Evolutionary conservation across 176 grass and related monocot species (phyloP).

Genomic region (Stipa capillata): DNA sequence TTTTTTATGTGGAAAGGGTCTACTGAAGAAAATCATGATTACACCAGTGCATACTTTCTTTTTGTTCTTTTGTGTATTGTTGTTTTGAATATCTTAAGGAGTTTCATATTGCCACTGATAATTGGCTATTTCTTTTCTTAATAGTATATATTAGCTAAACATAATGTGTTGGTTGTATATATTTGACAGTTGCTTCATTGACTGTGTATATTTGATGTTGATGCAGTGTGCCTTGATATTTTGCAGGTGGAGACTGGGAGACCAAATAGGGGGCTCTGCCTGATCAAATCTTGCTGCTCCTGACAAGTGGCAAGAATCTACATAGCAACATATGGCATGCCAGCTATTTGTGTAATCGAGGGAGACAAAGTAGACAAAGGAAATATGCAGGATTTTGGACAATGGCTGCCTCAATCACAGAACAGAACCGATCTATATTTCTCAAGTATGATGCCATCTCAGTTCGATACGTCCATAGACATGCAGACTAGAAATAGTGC

Average conservation of each 20-base stretch:
- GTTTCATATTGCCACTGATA: neutral
- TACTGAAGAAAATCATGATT: neutral
- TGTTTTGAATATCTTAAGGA: neutral
- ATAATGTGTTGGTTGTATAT: neutral
- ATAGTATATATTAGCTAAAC: neutral
- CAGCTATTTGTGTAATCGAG: neutral
- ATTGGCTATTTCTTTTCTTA: neutral
- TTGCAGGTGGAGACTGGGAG: slow-evolving; percentile 13
- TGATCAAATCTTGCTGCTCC: slow-evolving; percentile 3
- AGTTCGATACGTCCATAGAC: slow-evolving; percentile 2
- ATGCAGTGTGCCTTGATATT: neutral
- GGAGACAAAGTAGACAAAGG: neutral
- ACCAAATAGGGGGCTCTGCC: neutral
- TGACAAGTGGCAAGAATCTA: neutral
- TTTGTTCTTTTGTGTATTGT: neutral
- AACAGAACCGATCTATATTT: slow-evolving; percentile 13
- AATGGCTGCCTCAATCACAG: slow-evolving; percentile 24
- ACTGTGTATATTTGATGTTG: neutral
- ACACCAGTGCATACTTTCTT: neutral
- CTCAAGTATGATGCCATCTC: slow-evolving; percentile 1
- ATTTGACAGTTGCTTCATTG: neutral
- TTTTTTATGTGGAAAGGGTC: neutral
- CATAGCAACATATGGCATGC: neutral
- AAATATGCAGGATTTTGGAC: slow-evolving; percentile 25
- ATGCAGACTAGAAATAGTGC: neutral